A percentile compares a stretch with the other conserved stretches of the same genome.
These are phyloP conservation scores for Cladosporium oxysporum DNA, from an alignment of 2,329 filamentous ascomycete genomes.

Conservation along the genomic window DNA sequence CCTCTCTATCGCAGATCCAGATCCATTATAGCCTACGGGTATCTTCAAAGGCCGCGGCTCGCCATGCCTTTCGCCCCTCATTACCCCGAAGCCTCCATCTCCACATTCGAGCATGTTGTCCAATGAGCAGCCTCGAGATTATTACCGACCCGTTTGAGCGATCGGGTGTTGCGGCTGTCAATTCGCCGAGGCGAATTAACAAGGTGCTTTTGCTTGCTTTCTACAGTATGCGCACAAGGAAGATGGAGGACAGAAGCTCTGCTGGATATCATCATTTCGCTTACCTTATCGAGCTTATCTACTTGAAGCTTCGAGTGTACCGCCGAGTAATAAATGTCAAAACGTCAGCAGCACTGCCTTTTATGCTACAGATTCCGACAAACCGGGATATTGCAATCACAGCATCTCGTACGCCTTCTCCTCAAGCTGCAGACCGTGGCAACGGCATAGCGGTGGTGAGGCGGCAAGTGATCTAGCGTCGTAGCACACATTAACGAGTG, in stretches of 20 bases:
- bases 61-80: constrained; percentile 4
- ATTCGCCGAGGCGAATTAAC: not conserved
- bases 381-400: too few species aligned
- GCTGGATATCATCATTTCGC: not conserved
- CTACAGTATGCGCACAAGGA: not conserved
- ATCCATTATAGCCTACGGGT: not conserved
- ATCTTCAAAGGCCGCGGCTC: constrained; percentile 3
- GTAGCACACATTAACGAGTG: too few species aligned
- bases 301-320: too few species aligned
- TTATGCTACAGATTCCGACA: too few species aligned
- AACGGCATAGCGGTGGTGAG: too few species aligned
- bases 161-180: not conserved
- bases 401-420: too few species aligned
- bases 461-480: too few species aligned
- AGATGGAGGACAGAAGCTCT: not conserved
- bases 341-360: too few species aligned
- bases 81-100: constrained; percentile 10
- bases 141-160: constrained; percentile 5
- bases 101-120: not conserved
- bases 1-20: not conserved
- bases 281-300: too few species aligned
- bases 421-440: too few species aligned
- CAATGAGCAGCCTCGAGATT: not conserved
- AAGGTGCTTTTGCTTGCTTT: not conserved
- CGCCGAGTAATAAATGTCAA: too few species aligned